These are phyloP conservation scores for Hygrophila difformis DNA, from an alignment of 257 asterid genomes.

Conservation along the genomic window DNA sequence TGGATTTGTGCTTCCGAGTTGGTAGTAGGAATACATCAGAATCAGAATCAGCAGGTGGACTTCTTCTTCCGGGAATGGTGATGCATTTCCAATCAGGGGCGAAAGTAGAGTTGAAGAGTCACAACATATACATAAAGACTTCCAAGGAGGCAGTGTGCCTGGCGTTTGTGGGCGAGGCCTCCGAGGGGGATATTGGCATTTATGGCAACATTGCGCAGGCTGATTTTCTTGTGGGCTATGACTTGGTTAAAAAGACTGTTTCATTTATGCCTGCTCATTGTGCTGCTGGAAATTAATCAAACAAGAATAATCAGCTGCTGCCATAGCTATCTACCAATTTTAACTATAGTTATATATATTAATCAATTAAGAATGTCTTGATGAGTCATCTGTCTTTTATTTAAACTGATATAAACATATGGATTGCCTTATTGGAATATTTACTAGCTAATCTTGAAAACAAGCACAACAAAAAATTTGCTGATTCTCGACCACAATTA, in stretches of 20 bases:
- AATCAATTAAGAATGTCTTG: too few relatives aligned
- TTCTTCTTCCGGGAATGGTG: conserved; percentile 29
- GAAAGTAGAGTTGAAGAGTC: conserved; percentile 34
- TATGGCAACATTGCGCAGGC: conserved; percentile 40
- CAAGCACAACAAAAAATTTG: too few relatives aligned
- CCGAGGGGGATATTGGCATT: conserved; percentile 10
- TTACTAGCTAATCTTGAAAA: too few relatives aligned
- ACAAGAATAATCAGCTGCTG: too few relatives aligned
- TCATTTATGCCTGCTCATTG: conserved; percentile 44
- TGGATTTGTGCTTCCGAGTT: conserved; percentile 44
- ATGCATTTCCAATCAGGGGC: conserved; percentile 52
- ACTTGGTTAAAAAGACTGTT: conserved; percentile 24
- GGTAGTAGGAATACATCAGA: too few relatives aligned
- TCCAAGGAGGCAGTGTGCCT: conserved; percentile 25
- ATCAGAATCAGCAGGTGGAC: background rate
- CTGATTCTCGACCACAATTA: too few relatives aligned
- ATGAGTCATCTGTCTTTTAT: too few relatives aligned
- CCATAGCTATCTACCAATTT: too few relatives aligned
- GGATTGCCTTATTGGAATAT: too few relatives aligned
- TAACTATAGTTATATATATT: too few relatives aligned
- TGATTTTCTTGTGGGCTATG: conserved; percentile 40
- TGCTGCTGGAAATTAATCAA: too few relatives aligned
- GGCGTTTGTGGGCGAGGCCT: conserved; percentile 35
- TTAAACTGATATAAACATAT: too few relatives aligned
- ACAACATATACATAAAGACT: conserved; percentile 22